phyloP scores from a whole-genome alignment of 2,329 filamentous ascomycete genomes.

The Fusarium bulbicola region DNA sequence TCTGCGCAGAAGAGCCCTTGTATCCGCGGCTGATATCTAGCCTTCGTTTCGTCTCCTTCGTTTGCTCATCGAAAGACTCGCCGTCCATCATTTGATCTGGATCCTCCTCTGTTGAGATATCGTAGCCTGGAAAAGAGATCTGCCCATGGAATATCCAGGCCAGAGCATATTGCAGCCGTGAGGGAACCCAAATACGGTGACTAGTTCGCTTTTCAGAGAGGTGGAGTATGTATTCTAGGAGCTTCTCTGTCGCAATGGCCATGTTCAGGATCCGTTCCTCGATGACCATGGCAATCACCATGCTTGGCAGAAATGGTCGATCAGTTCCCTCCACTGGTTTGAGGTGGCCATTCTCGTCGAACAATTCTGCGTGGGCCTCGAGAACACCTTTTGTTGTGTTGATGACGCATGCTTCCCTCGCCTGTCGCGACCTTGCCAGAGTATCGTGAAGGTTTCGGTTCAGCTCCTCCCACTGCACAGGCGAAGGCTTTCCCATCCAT shows the following conservation, averaged over 20 bases:
- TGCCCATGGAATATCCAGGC: conserved; percentile 49
- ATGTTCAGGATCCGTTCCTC: conserved; percentile 53
- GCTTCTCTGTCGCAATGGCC: conserved; percentile 42
- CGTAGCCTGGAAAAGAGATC: conserved; percentile 27
- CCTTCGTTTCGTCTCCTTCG: conserved; percentile 48
- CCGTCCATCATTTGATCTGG: conserved; percentile 37
- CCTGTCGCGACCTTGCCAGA: conserved; percentile 39
- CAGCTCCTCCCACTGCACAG: conserved; percentile 35
- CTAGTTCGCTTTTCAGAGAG: conserved; percentile 49
- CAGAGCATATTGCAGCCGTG: conserved; percentile 50
- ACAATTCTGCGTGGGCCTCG: conserved; percentile 51
- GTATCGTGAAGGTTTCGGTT: conserved; percentile 29
- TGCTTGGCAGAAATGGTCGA: conserved; percentile 47
- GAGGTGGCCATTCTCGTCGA: conserved; percentile 52
- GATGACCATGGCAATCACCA: conserved; percentile 58
- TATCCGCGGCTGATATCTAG: conserved; percentile 49
- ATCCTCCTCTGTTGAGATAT: conserved; percentile 26
- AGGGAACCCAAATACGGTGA: conserved; percentile 54
- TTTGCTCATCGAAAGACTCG: conserved; percentile 43
- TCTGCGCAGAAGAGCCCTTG: conserved; percentile 11
- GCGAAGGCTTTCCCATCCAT: conserved; percentile 41
- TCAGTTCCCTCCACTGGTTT: conserved; percentile 39
- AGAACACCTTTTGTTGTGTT: conserved; percentile 54
- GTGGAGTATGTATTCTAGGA: conserved; percentile 50
- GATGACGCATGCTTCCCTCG: conserved; percentile 39